phyloP scores from a whole-genome alignment of 1,139 yeast species.

The Yamadazyma aaseri region DNA sequence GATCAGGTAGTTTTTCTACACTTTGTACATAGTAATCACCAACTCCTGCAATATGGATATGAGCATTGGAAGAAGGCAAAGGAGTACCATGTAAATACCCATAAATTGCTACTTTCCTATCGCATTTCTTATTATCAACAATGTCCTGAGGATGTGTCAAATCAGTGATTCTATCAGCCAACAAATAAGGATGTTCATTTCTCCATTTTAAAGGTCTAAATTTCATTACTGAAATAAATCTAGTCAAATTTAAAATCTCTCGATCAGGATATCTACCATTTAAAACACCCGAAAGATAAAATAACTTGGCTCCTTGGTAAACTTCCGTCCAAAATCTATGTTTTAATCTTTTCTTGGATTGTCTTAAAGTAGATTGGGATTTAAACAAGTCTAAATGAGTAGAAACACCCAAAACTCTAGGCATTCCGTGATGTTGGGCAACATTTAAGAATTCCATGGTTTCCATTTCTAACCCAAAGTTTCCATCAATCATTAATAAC shows the following conservation, averaged over 20 bases:
- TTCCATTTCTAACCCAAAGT: conserved; percentile 98
- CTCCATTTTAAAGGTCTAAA: conserved; percentile 98
- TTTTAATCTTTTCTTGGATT: conserved; percentile 88
- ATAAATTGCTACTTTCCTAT: conserved; percentile 85
- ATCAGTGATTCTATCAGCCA: conserved; percentile 93
- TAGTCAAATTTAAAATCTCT: conserved; percentile 84
- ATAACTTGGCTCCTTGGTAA: conserved; percentile 95
- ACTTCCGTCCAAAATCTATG: conserved; percentile 99
- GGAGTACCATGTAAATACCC: conserved; percentile 97
- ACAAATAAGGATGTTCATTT: conserved; percentile 92
- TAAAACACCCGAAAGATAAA: conserved; percentile 91
- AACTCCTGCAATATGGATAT: conserved; percentile 92
- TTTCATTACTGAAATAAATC: conserved; percentile 96
- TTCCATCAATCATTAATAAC: conserved; percentile 87
- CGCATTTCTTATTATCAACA: conserved; percentile 77
- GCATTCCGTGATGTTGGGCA: conserved; percentile 99
- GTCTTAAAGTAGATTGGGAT: conserved; percentile 83
- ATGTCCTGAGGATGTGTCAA: conserved; percentile 87
- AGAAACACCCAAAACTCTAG: conserved; percentile 91
- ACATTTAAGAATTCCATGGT: conserved; percentile 97
- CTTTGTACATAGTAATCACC: conserved; percentile 80
- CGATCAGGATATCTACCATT: conserved; percentile 98
- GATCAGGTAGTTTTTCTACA: conserved; percentile 92
- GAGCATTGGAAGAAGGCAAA: conserved; percentile 65
- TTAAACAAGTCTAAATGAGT: conserved; percentile 95